Evolutionary conservation across 139 green algal species (phyloP).

Genomic region (Chlamydomonas schloesseri): DNA sequence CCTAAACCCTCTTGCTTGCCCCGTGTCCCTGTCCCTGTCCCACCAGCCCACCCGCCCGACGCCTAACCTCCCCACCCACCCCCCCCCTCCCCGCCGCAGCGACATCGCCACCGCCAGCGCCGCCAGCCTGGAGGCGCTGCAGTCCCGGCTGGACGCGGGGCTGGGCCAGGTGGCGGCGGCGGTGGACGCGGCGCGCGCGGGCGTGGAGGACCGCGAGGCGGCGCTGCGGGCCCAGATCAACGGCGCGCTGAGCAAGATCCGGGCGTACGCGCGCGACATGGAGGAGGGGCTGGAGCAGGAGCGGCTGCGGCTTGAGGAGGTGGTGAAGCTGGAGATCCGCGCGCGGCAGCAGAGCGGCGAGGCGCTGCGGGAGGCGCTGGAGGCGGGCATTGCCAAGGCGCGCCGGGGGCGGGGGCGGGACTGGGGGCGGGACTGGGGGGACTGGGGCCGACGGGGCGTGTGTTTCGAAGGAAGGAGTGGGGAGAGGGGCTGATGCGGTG

Average conservation of each 20-base stretch:
- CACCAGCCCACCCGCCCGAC: no score
- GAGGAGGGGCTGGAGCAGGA: slow-evolving; percentile 61
- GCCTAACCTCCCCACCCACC: no score
- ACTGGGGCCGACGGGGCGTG: no score
- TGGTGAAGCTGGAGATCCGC: slow-evolving; percentile 68
- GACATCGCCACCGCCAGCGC: slow-evolving; percentile 51
- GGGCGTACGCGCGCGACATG: slow-evolving; percentile 51
- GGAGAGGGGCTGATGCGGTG: no score
- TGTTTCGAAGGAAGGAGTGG: no score
- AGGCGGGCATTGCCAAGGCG: not conserved
- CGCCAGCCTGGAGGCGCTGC: slow-evolving; percentile 45
- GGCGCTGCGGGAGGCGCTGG: slow-evolving; percentile 3
- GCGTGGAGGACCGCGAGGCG: slow-evolving; percentile 58
- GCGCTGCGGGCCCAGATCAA: slow-evolving; percentile 62
- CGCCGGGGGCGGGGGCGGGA: no score
- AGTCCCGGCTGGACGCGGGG: slow-evolving; percentile 40
- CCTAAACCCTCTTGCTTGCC: no score
- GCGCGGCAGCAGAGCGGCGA: slow-evolving; percentile 40
- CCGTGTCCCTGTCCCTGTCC: no score
- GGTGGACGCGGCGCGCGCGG: slow-evolving; percentile 35
- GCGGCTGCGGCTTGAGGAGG: slow-evolving; percentile 57
- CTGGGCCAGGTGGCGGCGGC: slow-evolving; percentile 36
- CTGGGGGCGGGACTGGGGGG: no score
- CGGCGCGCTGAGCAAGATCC: slow-evolving; percentile 55
- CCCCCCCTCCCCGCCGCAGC: not conserved